phyloP scores from a whole-genome alignment of 345 rosid species.

The Iberis pinnata region DNA sequence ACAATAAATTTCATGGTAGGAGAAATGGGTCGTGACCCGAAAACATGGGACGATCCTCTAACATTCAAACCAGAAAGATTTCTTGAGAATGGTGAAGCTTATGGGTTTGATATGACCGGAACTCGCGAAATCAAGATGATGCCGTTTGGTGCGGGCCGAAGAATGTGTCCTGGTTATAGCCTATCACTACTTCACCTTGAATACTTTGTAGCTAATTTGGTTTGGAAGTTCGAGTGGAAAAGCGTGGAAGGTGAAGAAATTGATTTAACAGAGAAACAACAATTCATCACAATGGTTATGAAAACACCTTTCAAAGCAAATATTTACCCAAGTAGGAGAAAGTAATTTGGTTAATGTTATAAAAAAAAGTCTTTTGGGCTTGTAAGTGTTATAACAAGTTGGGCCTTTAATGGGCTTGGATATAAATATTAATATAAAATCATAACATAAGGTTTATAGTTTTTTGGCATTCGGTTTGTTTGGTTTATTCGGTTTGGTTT shows the following conservation, averaged over 20 bases:
- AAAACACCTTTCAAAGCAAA: conserved; percentile 28
- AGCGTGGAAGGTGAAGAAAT: conserved; percentile 32
- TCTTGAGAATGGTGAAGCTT: conserved; percentile 28
- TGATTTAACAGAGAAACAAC: conserved; percentile 31
- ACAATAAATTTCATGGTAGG: conserved; percentile 35
- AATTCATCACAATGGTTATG: conserved; percentile 36
- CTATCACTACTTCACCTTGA: conserved; percentile 33
- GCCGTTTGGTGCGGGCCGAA: conserved; percentile 34
- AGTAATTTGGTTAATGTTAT: background rate
- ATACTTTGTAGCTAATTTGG: conserved; percentile 28
- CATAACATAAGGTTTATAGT: too few relatives aligned
- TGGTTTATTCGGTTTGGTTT: too few relatives aligned
- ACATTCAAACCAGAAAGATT: conserved; percentile 31
- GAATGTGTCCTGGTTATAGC: conserved; percentile 34
- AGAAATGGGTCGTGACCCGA: conserved; percentile 33
- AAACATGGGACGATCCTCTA: conserved; percentile 29
- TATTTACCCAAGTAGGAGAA: conserved; percentile 22
- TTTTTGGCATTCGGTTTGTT: too few relatives aligned
- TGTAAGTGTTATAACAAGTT: background rate
- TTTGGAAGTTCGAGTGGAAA: conserved; percentile 35
- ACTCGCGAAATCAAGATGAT: conserved; percentile 36
- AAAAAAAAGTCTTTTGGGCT: conserved; percentile 1
- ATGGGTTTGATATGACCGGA: conserved; percentile 31
- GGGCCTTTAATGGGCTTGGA: background rate
- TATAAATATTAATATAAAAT: too few relatives aligned